A percentile compares a stretch with the other conserved stretches of the same genome.
Conservation (phyloP, 768 basidiomycete species). For the Mycena belliarum region DNA sequence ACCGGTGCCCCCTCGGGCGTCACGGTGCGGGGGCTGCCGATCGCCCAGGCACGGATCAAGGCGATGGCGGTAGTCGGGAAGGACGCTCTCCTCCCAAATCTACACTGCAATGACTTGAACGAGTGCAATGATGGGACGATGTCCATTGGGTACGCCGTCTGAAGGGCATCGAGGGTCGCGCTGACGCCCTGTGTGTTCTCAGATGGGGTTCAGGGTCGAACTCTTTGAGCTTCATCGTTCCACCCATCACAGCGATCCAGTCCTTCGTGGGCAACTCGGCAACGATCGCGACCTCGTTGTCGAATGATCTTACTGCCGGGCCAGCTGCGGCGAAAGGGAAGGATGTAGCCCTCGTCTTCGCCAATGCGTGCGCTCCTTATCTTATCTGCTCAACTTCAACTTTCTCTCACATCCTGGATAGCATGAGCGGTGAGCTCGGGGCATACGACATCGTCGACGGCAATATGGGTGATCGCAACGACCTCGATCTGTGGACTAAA, state of each 20-base stretch:
- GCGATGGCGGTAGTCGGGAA: slow-evolving; percentile 61
- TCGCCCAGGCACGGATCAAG: slow-evolving; percentile 52
- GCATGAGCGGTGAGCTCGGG: slow-evolving; percentile 53
- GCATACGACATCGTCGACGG: slow-evolving; percentile 60
- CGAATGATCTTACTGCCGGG: slow-evolving; percentile 43
- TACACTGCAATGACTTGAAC: slow-evolving; percentile 48
- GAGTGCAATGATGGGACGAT: slow-evolving; percentile 61
- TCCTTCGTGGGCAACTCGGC: slow-evolving; percentile 33
- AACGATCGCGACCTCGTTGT: slow-evolving; percentile 42
- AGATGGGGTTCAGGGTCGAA: slow-evolving; percentile 57
- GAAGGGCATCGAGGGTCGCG: slow-evolving; percentile 18
- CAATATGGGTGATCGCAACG: slow-evolving; percentile 60
- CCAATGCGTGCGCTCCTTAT: slow-evolving; percentile 34
- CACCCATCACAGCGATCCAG: slow-evolving; percentile 47
- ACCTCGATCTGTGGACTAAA: slow-evolving; percentile 58
- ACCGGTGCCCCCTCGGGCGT: slow-evolving; percentile 44
- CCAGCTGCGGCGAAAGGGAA: slow-evolving; percentile 43
- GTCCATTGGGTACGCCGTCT: slow-evolving; percentile 54
- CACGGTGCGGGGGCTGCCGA: too few relatives aligned
- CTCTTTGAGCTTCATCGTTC: slow-evolving; percentile 44
- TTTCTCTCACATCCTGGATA: slow-evolving; percentile 13
- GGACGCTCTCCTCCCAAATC: slow-evolving; percentile 54
- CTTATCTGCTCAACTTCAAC: slow-evolving; percentile 30
- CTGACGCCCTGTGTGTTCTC: slow-evolving; percentile 14
- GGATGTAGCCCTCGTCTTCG: slow-evolving; percentile 63